These are phyloP conservation scores for Trichoderma hamatum DNA, from an alignment of 2,329 filamentous ascomycete genomes.

Conservation along the genomic window DNA sequence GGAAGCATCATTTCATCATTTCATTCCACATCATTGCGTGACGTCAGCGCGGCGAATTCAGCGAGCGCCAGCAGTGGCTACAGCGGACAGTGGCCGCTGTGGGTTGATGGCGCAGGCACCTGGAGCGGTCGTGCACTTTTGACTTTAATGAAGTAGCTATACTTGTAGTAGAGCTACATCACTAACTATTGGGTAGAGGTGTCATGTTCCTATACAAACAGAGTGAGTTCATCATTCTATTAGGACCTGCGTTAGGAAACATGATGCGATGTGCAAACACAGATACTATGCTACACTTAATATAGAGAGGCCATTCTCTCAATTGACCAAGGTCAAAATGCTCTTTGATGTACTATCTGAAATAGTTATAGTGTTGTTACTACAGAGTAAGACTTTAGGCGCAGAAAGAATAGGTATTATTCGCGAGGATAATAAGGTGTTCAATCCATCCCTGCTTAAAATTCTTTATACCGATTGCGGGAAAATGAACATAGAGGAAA, in stretches of 20 bases:
- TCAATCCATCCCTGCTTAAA: no score
- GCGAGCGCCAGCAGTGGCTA: not conserved
- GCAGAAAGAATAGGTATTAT: no score
- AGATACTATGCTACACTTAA: not conserved
- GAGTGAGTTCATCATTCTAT: not conserved
- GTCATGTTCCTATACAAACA: not conserved
- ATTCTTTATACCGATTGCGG: no score
- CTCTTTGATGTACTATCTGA: no score
- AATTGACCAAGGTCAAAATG: no score
- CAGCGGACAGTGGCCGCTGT: not conserved
- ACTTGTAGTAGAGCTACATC: not conserved
- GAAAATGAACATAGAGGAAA: no score
- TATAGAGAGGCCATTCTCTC: no score
- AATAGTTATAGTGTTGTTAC: no score
- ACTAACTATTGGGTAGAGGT: no score
- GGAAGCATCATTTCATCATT: not conserved
- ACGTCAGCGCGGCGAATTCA: slow-evolving; percentile 15
- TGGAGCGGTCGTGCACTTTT: not conserved
- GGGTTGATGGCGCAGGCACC: not conserved
- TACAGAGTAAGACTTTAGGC: no score
- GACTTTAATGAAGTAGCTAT: not conserved
- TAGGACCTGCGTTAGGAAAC: not conserved
- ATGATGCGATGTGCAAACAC: no score
- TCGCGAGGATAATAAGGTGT: no score
- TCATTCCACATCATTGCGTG: slow-evolving; percentile 13